Evolutionary conservation across 257 asterid species (phyloP).

Genomic region (Petrea volubilis): DNA sequence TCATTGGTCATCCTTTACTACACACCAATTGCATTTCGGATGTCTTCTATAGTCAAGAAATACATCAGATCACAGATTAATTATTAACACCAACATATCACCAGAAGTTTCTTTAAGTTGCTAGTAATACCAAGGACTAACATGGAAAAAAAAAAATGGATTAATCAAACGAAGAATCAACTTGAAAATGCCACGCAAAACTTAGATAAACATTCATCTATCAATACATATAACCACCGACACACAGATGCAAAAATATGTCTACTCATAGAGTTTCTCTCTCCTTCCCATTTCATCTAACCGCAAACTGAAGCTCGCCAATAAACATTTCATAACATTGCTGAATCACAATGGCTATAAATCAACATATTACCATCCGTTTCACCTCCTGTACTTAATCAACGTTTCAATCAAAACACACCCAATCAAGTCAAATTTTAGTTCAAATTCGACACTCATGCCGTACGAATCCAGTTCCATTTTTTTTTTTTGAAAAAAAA

Average conservation of each 20-base stretch:
- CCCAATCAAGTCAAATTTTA: slow-evolving; percentile 10
- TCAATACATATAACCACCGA: background rate
- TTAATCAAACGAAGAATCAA: background rate
- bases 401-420: background rate
- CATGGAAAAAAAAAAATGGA: background rate
- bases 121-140: background rate
- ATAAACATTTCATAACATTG: slow-evolving; percentile 1
- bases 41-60: background rate
- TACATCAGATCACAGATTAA: background rate
- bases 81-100: background rate
- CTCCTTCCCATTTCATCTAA: background rate
- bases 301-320: slow-evolving; percentile 6
- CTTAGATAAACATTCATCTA: background rate
- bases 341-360: background rate
- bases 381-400: slow-evolving; percentile 19
- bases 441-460: slow-evolving; percentile 9
- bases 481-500: too few species aligned
- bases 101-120: background rate
- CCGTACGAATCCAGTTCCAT: background rate
- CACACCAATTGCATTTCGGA: background rate
- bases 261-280: background rate
- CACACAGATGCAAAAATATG: background rate
- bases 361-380: slow-evolving; percentile 18
- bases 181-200: background rate
- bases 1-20: background rate